phyloP scores from a whole-genome alignment of 768 basidiomycete species.

The Mycena pura region DNA sequence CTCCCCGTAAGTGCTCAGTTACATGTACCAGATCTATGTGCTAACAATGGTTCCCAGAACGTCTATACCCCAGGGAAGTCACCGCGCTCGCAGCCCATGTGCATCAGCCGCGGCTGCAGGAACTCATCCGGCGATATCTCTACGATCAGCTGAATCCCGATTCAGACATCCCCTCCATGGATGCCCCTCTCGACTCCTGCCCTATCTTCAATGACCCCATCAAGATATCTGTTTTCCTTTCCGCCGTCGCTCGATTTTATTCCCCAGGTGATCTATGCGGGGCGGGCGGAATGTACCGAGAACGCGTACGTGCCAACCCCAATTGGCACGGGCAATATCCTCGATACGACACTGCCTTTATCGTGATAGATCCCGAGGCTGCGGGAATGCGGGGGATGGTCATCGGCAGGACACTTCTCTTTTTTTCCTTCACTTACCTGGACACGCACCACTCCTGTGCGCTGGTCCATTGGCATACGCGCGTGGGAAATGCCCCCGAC shows the following conservation, averaged over 20 bases:
- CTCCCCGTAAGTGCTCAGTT: too few species aligned
- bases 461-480: constrained; percentile 30
- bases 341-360: background rate
- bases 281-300: constrained; percentile 26
- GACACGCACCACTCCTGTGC: constrained; percentile 27
- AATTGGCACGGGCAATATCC: background rate
- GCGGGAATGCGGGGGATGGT: background rate
- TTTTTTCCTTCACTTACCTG: constrained; percentile 17
- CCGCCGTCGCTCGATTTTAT: constrained; percentile 30
- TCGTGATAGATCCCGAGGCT: background rate
- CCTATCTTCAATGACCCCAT: constrained; percentile 21
- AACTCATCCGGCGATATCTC: constrained; percentile 24
- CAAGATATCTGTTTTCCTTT: constrained; percentile 25
- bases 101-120: constrained; percentile 19
- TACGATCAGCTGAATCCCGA: constrained; percentile 16
- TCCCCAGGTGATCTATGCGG: constrained; percentile 37
- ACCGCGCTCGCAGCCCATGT: constrained; percentile 19
- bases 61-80: constrained; percentile 13
- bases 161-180: background rate
- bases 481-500: constrained; percentile 20
- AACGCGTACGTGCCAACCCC: background rate
- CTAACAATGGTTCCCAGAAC: constrained; percentile 2
- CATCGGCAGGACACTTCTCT: background rate
- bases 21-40: too few species aligned
- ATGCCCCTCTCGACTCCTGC: constrained; percentile 14